phyloP scores from a whole-genome alignment of 441 rosid species.

The Kokia cookei region DNA sequence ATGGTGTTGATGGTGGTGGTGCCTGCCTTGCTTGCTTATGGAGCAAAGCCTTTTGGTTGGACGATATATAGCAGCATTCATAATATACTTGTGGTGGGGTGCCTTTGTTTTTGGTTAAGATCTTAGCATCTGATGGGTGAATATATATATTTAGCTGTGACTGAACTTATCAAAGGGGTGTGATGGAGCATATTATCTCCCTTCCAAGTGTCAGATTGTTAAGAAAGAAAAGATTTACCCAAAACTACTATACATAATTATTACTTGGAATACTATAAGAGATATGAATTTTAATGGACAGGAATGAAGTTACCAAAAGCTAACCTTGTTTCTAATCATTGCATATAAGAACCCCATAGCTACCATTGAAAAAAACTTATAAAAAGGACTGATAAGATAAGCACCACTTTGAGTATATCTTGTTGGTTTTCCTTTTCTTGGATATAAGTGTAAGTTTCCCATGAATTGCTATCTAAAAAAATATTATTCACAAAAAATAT shows the following conservation, averaged over 20 bases:
- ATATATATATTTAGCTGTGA: too few relatives aligned
- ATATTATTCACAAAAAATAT: not conserved
- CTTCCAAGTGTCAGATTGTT: too few relatives aligned
- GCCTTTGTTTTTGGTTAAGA: too few relatives aligned
- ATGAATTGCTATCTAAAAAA: not conserved
- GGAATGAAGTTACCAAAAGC: not conserved
- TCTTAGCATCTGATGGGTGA: too few relatives aligned
- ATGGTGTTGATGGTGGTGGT: too few relatives aligned
- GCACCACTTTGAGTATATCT: not conserved
- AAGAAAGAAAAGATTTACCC: not conserved
- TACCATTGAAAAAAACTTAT: slow-evolving; percentile 10
- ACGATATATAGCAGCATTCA: too few relatives aligned
- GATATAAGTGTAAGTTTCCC: slow-evolving; percentile 6
- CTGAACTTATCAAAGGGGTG: too few relatives aligned
- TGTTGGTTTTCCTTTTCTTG: not conserved
- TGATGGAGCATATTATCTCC: too few relatives aligned
- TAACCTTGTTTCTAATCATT: slow-evolving; percentile 7
- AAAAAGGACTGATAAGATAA: slow-evolving; percentile 4
- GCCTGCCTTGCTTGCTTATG: too few relatives aligned
- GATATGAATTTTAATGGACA: not conserved
- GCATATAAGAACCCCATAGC: slow-evolving; percentile 8
- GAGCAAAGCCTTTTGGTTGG: too few relatives aligned
- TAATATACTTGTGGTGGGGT: too few relatives aligned
- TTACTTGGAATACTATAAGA: not conserved
- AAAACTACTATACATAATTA: not conserved